A percentile compares a stretch with the other conserved stretches of the same genome.
Evolutionary conservation across 2,329 filamentous ascomycete species (phyloP).

Genomic region (Blumeria hordei): DNA sequence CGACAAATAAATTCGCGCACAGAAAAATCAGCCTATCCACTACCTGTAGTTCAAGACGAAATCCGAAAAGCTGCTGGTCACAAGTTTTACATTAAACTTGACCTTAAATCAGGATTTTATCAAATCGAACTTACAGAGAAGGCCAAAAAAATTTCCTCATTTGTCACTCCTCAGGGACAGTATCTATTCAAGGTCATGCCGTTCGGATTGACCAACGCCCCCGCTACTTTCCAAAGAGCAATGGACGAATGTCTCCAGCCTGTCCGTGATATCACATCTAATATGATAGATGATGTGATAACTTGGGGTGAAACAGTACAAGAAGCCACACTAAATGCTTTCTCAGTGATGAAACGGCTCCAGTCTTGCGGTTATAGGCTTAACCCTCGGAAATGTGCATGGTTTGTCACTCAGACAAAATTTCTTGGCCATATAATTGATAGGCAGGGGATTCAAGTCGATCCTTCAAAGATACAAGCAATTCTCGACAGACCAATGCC

Average conservation of each 20-base stretch:
- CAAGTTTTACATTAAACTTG: background rate
- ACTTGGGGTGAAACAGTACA: background rate
- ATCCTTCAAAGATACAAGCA: background rate
- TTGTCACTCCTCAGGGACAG: background rate
- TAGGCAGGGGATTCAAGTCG: background rate
- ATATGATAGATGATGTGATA: slow-evolving; percentile 1
- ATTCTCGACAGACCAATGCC: background rate
- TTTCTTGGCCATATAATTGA: background rate
- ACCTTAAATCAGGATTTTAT: slow-evolving; percentile 1
- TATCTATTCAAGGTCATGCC: background rate
- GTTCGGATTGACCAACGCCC: background rate
- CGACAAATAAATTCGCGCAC: background rate
- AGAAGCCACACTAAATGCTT: background rate
- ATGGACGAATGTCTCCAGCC: background rate
- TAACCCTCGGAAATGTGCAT: background rate
- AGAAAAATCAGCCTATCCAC: background rate
- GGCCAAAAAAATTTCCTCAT: background rate
- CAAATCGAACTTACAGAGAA: slow-evolving; percentile 1
- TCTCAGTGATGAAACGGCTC: background rate
- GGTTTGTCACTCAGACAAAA: background rate
- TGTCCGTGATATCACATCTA: background rate
- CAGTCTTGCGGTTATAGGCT: background rate
- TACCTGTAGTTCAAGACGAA: background rate
- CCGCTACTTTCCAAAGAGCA: background rate
- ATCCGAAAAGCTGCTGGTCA: background rate